Percentiles rank a stretch among this genome's conserved stretches.
Conservation (phyloP, 768 basidiomycete species). For the Leccinum subtestaceum region DNA sequence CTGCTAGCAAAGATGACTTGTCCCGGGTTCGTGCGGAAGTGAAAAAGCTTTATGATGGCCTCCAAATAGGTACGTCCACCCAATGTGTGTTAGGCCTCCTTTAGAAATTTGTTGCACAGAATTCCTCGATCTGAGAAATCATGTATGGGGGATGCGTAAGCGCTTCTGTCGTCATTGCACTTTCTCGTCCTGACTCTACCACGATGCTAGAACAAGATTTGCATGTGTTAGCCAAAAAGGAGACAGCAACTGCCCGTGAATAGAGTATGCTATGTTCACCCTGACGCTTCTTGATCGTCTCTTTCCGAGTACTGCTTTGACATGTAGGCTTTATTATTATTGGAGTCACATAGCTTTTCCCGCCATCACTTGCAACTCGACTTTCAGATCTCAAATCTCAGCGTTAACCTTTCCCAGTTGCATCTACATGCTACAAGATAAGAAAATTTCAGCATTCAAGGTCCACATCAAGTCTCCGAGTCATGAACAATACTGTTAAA, state of each 20-base stretch:
- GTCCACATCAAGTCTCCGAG: too few species aligned
- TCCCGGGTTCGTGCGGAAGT: slow-evolving; percentile 72
- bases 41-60: slow-evolving; percentile 83
- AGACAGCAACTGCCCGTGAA: slow-evolving; percentile 57
- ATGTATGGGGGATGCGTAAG: slow-evolving; percentile 89
- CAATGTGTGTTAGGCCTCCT: background rate
- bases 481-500: too few species aligned
- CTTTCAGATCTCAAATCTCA: background rate
- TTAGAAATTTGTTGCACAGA: slow-evolving; percentile 40
- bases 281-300: background rate
- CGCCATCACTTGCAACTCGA: background rate
- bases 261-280: slow-evolving; percentile 28
- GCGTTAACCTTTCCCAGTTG: background rate
- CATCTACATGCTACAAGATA: background rate
- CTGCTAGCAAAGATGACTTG: slow-evolving; percentile 79
- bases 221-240: slow-evolving; percentile 69
- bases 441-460: too few species aligned
- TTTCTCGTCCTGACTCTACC: background rate
- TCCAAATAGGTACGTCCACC: slow-evolving; percentile 64
- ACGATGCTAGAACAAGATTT: slow-evolving; percentile 68
- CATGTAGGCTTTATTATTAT: background rate
- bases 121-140: slow-evolving; percentile 74
- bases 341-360: background rate
- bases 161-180: slow-evolving; percentile 15
- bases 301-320: background rate